phyloP scores from a whole-genome alignment of 2,329 filamentous ascomycete genomes.

The Neonectria coccinea region DNA sequence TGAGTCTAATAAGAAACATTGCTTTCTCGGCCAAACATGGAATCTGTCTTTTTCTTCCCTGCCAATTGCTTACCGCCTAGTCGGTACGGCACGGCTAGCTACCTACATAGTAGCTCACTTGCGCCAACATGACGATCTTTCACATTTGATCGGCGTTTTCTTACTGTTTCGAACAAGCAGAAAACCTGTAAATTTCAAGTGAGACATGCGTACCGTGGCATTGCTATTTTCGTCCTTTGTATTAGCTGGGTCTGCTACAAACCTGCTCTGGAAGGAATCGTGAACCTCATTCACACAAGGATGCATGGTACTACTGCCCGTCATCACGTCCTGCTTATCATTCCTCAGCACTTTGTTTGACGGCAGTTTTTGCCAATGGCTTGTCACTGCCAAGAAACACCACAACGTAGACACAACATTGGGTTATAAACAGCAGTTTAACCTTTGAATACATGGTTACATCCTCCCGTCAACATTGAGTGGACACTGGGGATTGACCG shows the following conservation, averaged over 20 bases:
- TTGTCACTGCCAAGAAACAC: not conserved
- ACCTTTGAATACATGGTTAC: too few species aligned
- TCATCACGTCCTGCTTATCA: not conserved
- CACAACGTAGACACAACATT: not conserved
- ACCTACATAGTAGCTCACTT: not conserved
- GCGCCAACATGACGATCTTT: not conserved
- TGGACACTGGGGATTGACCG: too few species aligned
- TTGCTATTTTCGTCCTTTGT: not conserved
- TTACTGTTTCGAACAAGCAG: not conserved
- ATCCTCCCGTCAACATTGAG: too few species aligned
- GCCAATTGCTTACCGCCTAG: not conserved
- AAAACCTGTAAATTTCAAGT: not conserved
- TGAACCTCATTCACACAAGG: constrained; percentile 3
- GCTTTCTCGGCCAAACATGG: not conserved
- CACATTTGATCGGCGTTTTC: not conserved
- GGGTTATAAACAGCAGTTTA: not conserved
- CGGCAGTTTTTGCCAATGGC: not conserved
- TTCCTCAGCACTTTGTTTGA: not conserved
- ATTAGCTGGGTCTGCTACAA: not conserved
- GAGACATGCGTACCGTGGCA: not conserved
- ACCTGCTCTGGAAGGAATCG: not conserved
- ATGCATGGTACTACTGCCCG: too few species aligned
- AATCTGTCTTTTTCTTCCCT: not conserved
- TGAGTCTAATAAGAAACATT: constrained; percentile 3
- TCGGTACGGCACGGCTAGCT: too few species aligned